Conservation (phyloP, 139 green algal species). For the Asterochloris erici region DNA sequence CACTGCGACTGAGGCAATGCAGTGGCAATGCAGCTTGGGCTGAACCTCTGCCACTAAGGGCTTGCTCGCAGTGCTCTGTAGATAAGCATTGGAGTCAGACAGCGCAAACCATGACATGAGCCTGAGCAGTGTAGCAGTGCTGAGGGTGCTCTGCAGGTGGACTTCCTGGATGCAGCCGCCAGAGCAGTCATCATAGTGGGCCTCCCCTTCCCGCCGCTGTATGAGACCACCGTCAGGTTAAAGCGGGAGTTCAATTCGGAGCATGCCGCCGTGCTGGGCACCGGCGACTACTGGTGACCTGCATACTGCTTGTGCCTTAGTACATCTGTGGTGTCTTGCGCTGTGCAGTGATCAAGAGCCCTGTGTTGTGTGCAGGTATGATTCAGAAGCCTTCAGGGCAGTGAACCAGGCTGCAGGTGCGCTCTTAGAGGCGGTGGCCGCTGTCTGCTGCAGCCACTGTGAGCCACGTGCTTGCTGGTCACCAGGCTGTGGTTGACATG, state of each 20-base stretch:
- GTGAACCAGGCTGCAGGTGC: conserved; percentile 19
- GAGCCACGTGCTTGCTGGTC: background rate
- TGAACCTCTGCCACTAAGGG: too few species aligned
- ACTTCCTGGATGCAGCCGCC: conserved; percentile 8
- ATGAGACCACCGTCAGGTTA: conserved; percentile 1
- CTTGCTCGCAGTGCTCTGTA: too few species aligned
- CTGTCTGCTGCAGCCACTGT: background rate
- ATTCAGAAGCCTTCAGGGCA: conserved; percentile 13
- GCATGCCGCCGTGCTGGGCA: conserved; percentile 11
- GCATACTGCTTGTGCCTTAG: too few species aligned
- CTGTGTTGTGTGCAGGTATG: background rate
- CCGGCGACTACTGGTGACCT: conserved; percentile 1
- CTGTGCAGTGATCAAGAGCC: too few species aligned
- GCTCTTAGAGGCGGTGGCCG: background rate
- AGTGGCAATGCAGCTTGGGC: too few species aligned
- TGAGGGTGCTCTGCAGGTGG: background rate
- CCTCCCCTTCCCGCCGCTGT: conserved; percentile 9
- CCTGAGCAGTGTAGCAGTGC: too few species aligned
- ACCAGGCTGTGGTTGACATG: background rate
- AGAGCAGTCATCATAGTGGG: conserved; percentile 12
- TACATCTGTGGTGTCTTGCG: too few species aligned
- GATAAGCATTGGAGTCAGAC: too few species aligned
- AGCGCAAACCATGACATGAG: too few species aligned
- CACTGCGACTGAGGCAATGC: too few species aligned
- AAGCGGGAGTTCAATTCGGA: conserved; percentile 8